Percentiles rank a stretch among this genome's conserved stretches.
Evolutionary conservation across 1,284 basidiomycete genomes (phyloP).

Genomic region (Trametes pubescens): DNA sequence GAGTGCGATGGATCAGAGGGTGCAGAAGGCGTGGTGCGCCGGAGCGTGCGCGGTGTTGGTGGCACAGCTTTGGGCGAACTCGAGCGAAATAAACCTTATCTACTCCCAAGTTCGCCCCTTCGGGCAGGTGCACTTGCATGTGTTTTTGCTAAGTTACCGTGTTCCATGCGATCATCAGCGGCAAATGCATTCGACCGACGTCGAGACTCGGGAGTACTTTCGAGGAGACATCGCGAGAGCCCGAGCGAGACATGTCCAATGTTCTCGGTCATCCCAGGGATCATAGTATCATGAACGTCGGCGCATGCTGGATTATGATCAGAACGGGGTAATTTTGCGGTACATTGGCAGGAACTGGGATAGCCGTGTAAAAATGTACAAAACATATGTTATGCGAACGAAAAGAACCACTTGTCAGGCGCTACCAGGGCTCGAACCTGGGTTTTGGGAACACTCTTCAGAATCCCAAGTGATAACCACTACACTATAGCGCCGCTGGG

Average conservation of each 20-base stretch:
- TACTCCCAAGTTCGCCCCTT: no score
- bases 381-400: neutral
- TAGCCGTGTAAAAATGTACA: no score
- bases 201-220: no score
- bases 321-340: no score
- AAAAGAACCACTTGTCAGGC: slow-evolving; percentile 5
- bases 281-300: no score
- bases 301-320: no score
- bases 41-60: neutral
- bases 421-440: slow-evolving; percentile 30
- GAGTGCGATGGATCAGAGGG: neutral
- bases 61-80: slow-evolving; percentile 3
- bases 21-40: neutral
- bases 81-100: neutral
- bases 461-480: slow-evolving; percentile 29
- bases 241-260: no score
- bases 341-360: no score
- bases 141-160: neutral
- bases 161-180: neutral
- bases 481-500: slow-evolving; percentile 23
- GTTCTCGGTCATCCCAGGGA: no score
- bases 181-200: no score
- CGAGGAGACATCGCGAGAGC: no score
- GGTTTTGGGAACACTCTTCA: slow-evolving; percentile 28
- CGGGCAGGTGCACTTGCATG: neutral